phyloP scores from a whole-genome alignment of 108 stramenopile genomes.

The Pseudonitzschia delicatissima region DNA sequence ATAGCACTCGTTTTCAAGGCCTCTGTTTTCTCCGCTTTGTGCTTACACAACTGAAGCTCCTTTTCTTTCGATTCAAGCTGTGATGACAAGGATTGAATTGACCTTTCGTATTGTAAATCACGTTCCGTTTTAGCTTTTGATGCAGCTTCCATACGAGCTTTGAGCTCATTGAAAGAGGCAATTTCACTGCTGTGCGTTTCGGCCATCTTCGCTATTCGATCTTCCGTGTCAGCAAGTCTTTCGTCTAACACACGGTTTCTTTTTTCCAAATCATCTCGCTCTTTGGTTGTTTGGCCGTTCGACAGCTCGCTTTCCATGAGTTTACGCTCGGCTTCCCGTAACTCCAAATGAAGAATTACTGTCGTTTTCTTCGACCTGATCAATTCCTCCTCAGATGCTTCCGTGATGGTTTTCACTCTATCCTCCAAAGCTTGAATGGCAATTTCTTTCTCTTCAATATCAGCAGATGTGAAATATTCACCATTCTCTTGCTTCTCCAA shows the following conservation, averaged over 20 bases:
- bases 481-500: conserved; percentile 16
- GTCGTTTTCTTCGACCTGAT: neutral
- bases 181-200: neutral
- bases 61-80: neutral
- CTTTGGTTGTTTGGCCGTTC: neutral
- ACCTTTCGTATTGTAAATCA: neutral
- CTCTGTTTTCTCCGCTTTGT: neutral
- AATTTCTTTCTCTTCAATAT: conserved; percentile 16
- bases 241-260: neutral
- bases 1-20: neutral
- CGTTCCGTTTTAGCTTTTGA: neutral
- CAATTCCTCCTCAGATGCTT: conserved; percentile 1
- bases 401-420: neutral
- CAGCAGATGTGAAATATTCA: conserved; percentile 8
- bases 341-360: conserved; percentile 3
- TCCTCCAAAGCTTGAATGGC: neutral
- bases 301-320: neutral
- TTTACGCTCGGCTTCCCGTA: conserved; percentile 1
- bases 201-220: neutral
- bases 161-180: neutral
- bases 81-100: neutral
- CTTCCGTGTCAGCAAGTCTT: neutral
- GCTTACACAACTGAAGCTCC: neutral
- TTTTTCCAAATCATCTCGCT: conserved; percentile 1
- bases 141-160: neutral